Conservation (phyloP, 768 basidiomycete genomes). For the Psilocybe subaeruginosa region DNA sequence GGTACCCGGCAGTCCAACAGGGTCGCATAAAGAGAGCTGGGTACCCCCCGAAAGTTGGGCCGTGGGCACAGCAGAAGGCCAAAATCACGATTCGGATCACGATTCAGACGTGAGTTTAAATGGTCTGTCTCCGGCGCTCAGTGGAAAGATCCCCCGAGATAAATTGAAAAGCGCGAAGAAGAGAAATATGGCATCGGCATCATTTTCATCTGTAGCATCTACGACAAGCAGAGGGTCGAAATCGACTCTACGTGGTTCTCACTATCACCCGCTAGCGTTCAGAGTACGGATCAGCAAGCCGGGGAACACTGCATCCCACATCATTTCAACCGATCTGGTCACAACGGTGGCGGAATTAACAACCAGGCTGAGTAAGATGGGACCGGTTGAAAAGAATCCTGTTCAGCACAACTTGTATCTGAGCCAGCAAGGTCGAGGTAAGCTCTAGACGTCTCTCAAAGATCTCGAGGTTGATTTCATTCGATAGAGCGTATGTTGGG, state of each 20-base stretch:
- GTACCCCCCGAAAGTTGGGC: slow-evolving; percentile 80
- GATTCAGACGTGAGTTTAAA: slow-evolving; percentile 6
- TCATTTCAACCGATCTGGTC: slow-evolving; percentile 61
- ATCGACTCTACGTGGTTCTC: slow-evolving; percentile 12
- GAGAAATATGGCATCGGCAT: slow-evolving; percentile 1
- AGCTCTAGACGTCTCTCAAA: slow-evolving; percentile 14
- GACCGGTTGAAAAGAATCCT: slow-evolving; percentile 49
- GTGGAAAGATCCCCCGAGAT: slow-evolving; percentile 1
- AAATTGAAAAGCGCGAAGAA: background rate
- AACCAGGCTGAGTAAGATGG: slow-evolving; percentile 59
- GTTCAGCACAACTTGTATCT: slow-evolving; percentile 74
- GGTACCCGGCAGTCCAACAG: slow-evolving; percentile 26
- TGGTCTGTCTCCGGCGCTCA: background rate
- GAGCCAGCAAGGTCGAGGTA: slow-evolving; percentile 77
- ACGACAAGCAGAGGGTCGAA: slow-evolving; percentile 9
- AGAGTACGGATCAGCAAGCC: slow-evolving; percentile 75
- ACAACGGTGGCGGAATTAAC: slow-evolving; percentile 74
- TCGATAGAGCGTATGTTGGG: slow-evolving; percentile 79
- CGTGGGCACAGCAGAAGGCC: slow-evolving; percentile 31
- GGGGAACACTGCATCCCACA: slow-evolving; percentile 71
- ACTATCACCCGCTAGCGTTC: slow-evolving; percentile 31
- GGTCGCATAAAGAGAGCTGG: slow-evolving; percentile 43
- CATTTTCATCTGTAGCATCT: slow-evolving; percentile 12
- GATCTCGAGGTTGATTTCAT: background rate
- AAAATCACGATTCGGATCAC: slow-evolving; percentile 3